These are phyloP conservation scores for Penicillium flavigenum DNA, from an alignment of 495 filamentous ascomycete genomes.

Conservation along the genomic window DNA sequence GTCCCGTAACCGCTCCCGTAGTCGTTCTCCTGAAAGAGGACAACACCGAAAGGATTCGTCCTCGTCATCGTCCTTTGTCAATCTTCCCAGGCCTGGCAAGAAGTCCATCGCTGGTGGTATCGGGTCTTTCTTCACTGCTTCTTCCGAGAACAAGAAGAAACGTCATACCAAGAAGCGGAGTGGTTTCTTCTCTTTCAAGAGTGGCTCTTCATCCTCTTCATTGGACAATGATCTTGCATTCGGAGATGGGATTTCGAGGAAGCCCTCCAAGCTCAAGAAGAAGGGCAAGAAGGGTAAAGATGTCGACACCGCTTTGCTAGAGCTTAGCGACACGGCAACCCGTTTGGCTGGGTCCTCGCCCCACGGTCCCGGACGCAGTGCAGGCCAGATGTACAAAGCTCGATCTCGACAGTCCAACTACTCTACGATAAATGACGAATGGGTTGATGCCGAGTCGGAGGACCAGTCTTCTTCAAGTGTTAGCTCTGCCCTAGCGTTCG, in stretches of 20 bases:
- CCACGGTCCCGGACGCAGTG: constrained; percentile 27
- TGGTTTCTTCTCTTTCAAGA: constrained; percentile 60
- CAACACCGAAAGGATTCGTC: constrained; percentile 39
- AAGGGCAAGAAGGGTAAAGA: constrained; percentile 45
- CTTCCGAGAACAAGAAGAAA: constrained; percentile 50
- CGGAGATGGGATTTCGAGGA: constrained; percentile 38
- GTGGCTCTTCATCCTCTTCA: constrained; percentile 59
- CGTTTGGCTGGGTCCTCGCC: constrained; percentile 50
- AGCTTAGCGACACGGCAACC: constrained; percentile 57
- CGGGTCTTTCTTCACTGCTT: constrained; percentile 50
- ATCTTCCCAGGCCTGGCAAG: constrained; percentile 31
- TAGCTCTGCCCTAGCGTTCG: constrained; percentile 58
- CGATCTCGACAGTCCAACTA: constrained; percentile 34
- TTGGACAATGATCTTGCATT: constrained; percentile 56
- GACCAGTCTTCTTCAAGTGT: constrained; percentile 48
- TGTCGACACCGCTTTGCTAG: constrained; percentile 55
- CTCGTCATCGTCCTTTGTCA: constrained; percentile 35
- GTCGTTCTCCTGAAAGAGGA: constrained; percentile 32
- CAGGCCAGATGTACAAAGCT: constrained; percentile 43
- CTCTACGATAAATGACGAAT: constrained; percentile 44
- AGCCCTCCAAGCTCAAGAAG: constrained; percentile 34
- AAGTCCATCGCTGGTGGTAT: constrained; percentile 34
- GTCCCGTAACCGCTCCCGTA: constrained; percentile 32
- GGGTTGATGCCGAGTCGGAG: constrained; percentile 59
- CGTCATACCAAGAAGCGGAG: constrained; percentile 40